Evolutionary conservation across 345 rosid genomes (phyloP).

Genomic region (Pistacia integerrima): DNA sequence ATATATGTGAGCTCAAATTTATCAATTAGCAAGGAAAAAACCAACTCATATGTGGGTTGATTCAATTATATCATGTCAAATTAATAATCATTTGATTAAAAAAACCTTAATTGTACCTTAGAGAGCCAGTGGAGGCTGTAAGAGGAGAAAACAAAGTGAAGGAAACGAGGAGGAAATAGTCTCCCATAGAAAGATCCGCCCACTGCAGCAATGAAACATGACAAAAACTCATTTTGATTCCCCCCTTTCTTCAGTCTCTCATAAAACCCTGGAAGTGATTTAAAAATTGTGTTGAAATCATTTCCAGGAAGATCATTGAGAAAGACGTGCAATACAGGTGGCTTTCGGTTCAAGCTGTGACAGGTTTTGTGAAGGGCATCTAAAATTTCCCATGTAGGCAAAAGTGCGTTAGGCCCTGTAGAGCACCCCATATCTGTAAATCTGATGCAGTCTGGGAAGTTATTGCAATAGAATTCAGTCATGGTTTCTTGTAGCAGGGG

Average conservation of each 20-base stretch:
- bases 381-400: slow-evolving; percentile 7
- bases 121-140: slow-evolving; percentile 27
- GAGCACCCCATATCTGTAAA: slow-evolving; percentile 21
- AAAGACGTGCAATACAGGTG: slow-evolving; percentile 9
- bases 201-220: slow-evolving; percentile 24
- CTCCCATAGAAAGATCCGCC: slow-evolving; percentile 29
- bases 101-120: background rate
- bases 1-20: too few relatives aligned
- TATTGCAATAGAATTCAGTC: background rate
- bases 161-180: slow-evolving; percentile 22
- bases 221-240: background rate
- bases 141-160: slow-evolving; percentile 28
- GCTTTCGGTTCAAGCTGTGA: background rate
- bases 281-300: slow-evolving; percentile 27
- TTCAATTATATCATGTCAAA: too few relatives aligned
- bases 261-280: slow-evolving; percentile 18
- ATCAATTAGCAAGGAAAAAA: too few relatives aligned
- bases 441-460: slow-evolving; percentile 9
- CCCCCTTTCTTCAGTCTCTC: slow-evolving; percentile 9
- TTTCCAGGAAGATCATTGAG: slow-evolving; percentile 31
- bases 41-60: too few relatives aligned
- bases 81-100: background rate
- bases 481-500: background rate
- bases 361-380: background rate
- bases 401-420: background rate